Evolutionary conservation across 169 alveolate species (phyloP).

Genomic region (Eimeria necatrix): DNA sequence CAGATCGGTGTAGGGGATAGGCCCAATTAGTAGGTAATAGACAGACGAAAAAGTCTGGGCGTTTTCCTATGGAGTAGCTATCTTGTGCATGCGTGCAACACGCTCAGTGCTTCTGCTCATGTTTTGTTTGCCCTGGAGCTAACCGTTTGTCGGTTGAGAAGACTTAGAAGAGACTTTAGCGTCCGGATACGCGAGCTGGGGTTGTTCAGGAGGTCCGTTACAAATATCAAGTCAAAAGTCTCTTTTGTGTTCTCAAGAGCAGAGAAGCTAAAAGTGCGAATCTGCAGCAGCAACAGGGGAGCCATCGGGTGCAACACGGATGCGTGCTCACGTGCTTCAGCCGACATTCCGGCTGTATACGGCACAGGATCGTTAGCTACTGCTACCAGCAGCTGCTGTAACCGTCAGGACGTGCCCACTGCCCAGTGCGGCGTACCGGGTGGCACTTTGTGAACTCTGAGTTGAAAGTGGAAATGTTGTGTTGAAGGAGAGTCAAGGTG

Average conservation of each 20-base stretch:
- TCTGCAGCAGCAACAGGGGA: slow-evolving; percentile 28
- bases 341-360: background rate
- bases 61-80: too few relatives aligned
- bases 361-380: background rate
- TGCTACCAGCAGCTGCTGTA: background rate
- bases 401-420: background rate
- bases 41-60: background rate
- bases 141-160: slow-evolving; percentile 47
- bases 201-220: slow-evolving; percentile 64
- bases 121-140: slow-evolving; percentile 5
- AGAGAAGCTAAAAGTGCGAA: slow-evolving; percentile 16
- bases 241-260: background rate
- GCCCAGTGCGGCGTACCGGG: slow-evolving; percentile 33
- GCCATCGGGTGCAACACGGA: background rate
- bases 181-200: slow-evolving; percentile 28
- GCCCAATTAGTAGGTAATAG: background rate
- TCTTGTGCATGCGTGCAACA: too few relatives aligned
- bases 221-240: slow-evolving; percentile 28
- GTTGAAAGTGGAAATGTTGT: slow-evolving; percentile 55
- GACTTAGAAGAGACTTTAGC: slow-evolving; percentile 13
- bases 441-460: slow-evolving; percentile 59
- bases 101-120: too few relatives aligned
- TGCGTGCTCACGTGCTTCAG: background rate
- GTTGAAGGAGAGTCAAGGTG: slow-evolving; percentile 41
- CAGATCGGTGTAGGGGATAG: background rate